These are phyloP conservation scores for Fusarium coffeatum DNA, from an alignment of 2,329 filamentous ascomycete genomes.

Conservation along the genomic window DNA sequence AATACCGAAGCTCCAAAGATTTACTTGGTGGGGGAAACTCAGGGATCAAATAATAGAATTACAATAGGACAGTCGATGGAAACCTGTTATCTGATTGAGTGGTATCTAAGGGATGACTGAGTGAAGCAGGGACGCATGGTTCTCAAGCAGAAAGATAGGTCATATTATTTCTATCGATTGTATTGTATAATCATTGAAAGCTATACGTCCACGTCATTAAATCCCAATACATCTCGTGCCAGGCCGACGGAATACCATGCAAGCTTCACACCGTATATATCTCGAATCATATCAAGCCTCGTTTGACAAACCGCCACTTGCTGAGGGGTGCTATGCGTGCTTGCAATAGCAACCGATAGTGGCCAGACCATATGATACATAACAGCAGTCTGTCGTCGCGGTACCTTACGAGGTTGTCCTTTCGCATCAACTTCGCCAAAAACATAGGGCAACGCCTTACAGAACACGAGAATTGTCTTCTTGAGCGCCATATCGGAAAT, in stretches of 20 bases:
- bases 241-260: slow-evolving; percentile 1
- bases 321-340: neutral
- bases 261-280: slow-evolving; percentile 24
- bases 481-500: slow-evolving; percentile 6
- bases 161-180: too few species aligned
- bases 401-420: neutral
- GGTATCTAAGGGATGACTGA: too few species aligned
- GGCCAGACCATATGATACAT: slow-evolving; percentile 36
- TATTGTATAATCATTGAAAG: rapidly evolving
- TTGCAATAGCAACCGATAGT: slow-evolving; percentile 10
- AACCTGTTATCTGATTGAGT: rapidly evolving
- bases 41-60: rapidly evolving
- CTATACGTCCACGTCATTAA: neutral
- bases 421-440: slow-evolving; percentile 19
- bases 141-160: rapidly evolving
- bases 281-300: slow-evolving; percentile 15
- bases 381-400: slow-evolving; percentile 6
- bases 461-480: neutral
- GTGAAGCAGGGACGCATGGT: rapidly evolving
- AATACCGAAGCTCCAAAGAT: too few species aligned
- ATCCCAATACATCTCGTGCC: slow-evolving; percentile 6
- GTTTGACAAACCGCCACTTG: slow-evolving; percentile 2
- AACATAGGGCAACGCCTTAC: slow-evolving; percentile 6
- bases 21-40: rapidly evolving
- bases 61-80: neutral